These are phyloP conservation scores for Oryza glumipatula DNA, from an alignment of 176 grass and related monocot genomes.

Conservation along the genomic window DNA sequence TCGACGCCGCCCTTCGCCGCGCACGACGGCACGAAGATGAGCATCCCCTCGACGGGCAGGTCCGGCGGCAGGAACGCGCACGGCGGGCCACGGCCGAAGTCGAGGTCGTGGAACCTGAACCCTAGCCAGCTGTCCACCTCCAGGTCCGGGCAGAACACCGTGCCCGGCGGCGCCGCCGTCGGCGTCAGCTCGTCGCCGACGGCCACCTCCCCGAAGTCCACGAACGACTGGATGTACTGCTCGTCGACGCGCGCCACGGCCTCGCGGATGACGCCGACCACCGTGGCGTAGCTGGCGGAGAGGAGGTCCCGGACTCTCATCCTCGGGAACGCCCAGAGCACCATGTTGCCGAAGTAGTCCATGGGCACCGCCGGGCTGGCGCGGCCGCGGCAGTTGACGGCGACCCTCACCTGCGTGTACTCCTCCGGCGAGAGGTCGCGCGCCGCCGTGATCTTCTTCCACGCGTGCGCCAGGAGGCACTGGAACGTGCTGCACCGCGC, in stretches of 20 bases:
- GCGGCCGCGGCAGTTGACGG: slow-evolving; percentile 47
- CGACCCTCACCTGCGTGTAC: slow-evolving; percentile 24
- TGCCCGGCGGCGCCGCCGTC: slow-evolving; percentile 32
- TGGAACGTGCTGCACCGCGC: slow-evolving; percentile 50
- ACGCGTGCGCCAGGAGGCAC: slow-evolving; percentile 50
- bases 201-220: slow-evolving; percentile 44
- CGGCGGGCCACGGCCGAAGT: slow-evolving; percentile 45
- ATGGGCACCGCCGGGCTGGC: slow-evolving; percentile 8
- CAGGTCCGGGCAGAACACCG: slow-evolving; percentile 39
- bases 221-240: slow-evolving; percentile 54
- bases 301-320: slow-evolving; percentile 16
- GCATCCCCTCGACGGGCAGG: slow-evolving; percentile 37
- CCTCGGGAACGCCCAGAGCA: slow-evolving; percentile 48
- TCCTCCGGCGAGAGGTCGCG: slow-evolving; percentile 21
- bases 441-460: slow-evolving; percentile 52
- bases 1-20: slow-evolving; percentile 39
- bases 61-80: slow-evolving; percentile 50
- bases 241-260: slow-evolving; percentile 42
- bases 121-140: slow-evolving; percentile 64
- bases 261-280: slow-evolving; percentile 36
- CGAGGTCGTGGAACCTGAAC: slow-evolving; percentile 51
- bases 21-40: slow-evolving; percentile 39
- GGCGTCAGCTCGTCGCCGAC: slow-evolving; percentile 34
- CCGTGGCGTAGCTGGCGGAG: not conserved
- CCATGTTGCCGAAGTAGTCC: slow-evolving; percentile 57